phyloP scores from a whole-genome alignment of 164 flowering plant species.

The Chimonanthus salicifolius region DNA sequence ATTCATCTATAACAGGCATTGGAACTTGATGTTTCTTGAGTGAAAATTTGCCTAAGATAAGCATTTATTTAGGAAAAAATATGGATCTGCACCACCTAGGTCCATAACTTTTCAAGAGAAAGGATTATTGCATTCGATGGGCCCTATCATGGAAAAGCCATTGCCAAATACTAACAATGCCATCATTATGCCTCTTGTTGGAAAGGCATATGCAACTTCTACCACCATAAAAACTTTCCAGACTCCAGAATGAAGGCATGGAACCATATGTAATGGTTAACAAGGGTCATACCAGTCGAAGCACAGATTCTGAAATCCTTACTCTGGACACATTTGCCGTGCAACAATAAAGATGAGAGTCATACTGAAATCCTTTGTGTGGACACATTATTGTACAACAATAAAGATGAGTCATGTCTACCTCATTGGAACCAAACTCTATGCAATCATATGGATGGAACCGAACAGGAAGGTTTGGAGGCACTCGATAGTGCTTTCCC shows the following conservation, averaged over 20 bases:
- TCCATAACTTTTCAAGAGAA: not conserved
- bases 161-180: not conserved
- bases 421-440: conserved; percentile 62
- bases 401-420: conserved; percentile 25
- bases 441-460: conserved; percentile 71
- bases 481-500: conserved; percentile 54
- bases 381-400: not conserved
- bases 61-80: no score
- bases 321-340: not conserved
- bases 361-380: not conserved
- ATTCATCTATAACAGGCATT: no score
- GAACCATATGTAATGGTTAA: no score
- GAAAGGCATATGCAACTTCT: no score
- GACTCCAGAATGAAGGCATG: no score
- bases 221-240: no score
- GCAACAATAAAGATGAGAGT: not conserved
- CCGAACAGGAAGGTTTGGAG: conserved; percentile 69
- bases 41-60: no score
- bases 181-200: no score
- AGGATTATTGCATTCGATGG: not conserved
- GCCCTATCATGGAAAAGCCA: not conserved
- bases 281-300: no score
- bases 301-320: not conserved
- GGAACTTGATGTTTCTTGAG: no score
- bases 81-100: not conserved